These are phyloP conservation scores for Pythium coloratum DNA, from an alignment of 352 stramenopile genomes.

Conservation along the genomic window DNA sequence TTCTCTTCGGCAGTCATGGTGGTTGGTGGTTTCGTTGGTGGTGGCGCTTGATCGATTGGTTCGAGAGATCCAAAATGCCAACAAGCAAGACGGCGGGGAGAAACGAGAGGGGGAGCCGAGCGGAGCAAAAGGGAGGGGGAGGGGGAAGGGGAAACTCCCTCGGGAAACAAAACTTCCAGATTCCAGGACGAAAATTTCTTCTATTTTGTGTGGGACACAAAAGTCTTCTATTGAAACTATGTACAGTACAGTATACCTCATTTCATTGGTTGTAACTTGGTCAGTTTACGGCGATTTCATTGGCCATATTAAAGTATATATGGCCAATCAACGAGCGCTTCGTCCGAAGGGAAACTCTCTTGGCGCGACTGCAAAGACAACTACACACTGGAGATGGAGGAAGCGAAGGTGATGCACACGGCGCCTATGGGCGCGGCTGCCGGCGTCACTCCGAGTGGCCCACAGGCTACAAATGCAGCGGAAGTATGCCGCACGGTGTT, in stretches of 20 bases:
- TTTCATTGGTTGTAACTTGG: constrained; percentile 14
- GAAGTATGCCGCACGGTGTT: constrained; percentile 49
- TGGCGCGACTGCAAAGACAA: not conserved
- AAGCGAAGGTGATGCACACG: not conserved
- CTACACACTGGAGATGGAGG: constrained; percentile 10
- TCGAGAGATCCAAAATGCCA: constrained; percentile 34
- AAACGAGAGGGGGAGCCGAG: not conserved
- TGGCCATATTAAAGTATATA: constrained; percentile 1
- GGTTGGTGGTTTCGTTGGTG: constrained; percentile 5
- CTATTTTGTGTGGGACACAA: constrained; percentile 38
- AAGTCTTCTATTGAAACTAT: not conserved
- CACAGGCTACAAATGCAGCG: constrained; percentile 4
- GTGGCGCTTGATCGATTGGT: constrained; percentile 18
- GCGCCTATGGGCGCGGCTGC: constrained; percentile 1
- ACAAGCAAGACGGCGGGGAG: not conserved
- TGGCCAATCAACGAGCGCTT: not conserved
- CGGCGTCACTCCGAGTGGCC: not conserved
- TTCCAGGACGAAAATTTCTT: constrained; percentile 25
- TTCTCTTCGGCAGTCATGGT: constrained; percentile 80
- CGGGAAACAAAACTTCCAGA: constrained; percentile 20
- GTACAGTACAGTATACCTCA: not conserved
- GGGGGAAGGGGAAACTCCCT: constrained; percentile 19
- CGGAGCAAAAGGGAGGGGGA: constrained; percentile 5
- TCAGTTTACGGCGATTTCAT: not conserved
- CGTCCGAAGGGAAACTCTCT: not conserved